Percentiles rank a stretch among this genome's conserved stretches.
These are phyloP conservation scores for Lecanosticta acicola DNA, from an alignment of 2,329 filamentous ascomycete species.

Conservation along the genomic window DNA sequence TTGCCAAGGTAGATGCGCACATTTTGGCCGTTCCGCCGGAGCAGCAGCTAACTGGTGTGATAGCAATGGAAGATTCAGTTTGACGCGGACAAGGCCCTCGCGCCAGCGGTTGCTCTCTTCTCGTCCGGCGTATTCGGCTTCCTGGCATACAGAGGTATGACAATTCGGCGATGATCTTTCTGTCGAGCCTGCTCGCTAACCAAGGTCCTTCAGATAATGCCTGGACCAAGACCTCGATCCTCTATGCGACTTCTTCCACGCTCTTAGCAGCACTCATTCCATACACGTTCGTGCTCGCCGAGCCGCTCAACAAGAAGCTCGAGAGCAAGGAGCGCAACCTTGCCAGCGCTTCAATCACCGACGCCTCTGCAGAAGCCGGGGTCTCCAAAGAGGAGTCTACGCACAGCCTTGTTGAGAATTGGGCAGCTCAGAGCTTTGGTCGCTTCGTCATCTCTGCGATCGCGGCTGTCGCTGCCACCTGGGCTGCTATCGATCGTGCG, in stretches of 20 bases:
- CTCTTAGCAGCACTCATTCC: conserved; percentile 46
- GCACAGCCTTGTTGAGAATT: conserved; percentile 51
- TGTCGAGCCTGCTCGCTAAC: conserved; percentile 8
- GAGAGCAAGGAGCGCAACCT: conserved; percentile 40
- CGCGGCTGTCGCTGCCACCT: conserved; percentile 22
- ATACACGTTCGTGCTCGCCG: conserved; percentile 48
- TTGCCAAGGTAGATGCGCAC: conserved; percentile 35
- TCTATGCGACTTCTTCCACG: conserved; percentile 45
- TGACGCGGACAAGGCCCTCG: conserved; percentile 36
- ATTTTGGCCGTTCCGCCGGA: not conserved
- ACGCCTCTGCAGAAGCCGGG: conserved; percentile 7
- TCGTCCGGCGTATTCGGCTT: conserved; percentile 42
- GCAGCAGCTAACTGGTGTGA: not conserved
- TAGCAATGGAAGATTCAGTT: conserved; percentile 48
- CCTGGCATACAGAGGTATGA: conserved; percentile 41
- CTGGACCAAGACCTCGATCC: conserved; percentile 32
- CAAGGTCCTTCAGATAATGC: conserved; percentile 7
- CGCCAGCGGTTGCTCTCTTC: conserved; percentile 38
- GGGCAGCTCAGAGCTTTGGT: conserved; percentile 50
- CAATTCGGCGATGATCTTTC: conserved; percentile 11
- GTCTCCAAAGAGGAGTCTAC: conserved; percentile 40
- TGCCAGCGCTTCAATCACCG: conserved; percentile 29
- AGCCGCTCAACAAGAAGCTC: conserved; percentile 46
- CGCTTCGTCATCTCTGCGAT: conserved; percentile 31
- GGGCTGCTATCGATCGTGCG: conserved; percentile 27